Conservation (phyloP, 176 grass and related monocot genomes). For the Neostapfia colusana region DNA sequence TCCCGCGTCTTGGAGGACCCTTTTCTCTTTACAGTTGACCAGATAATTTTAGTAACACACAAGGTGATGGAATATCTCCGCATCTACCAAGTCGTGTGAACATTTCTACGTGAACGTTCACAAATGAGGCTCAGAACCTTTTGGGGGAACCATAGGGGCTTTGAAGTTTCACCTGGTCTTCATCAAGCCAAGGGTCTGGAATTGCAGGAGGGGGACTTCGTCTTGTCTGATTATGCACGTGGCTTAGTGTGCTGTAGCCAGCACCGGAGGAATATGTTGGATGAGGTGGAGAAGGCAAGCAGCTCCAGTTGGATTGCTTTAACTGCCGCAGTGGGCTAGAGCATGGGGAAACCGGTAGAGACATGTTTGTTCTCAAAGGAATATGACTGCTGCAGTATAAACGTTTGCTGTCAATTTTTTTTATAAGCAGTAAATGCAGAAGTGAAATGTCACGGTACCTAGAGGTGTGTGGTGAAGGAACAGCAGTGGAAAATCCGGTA, state of each 20-base stretch:
- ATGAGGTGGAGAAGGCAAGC: slow-evolving; percentile 77
- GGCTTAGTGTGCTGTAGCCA: slow-evolving; percentile 41
- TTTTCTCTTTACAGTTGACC: slow-evolving; percentile 35
- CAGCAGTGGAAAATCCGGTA: slow-evolving; percentile 42
- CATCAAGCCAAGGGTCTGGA: slow-evolving; percentile 59
- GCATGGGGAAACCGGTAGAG: slow-evolving; percentile 74
- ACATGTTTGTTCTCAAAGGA: slow-evolving; percentile 62
- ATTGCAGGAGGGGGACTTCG: slow-evolving; percentile 15
- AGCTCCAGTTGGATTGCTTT: slow-evolving; percentile 69
- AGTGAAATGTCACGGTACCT: slow-evolving; percentile 32
- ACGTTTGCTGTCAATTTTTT: slow-evolving; percentile 20
- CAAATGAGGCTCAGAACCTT: slow-evolving; percentile 47
- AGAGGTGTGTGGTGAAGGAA: slow-evolving; percentile 41
- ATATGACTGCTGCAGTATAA: slow-evolving; percentile 38
- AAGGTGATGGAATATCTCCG: neutral
- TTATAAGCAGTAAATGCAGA: neutral
- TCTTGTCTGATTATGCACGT: slow-evolving; percentile 46
- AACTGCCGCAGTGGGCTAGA: slow-evolving; percentile 77
- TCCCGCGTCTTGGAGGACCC: neutral
- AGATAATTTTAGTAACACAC: neutral
- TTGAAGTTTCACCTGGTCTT: slow-evolving; percentile 44
- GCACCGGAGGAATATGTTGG: slow-evolving; percentile 37
- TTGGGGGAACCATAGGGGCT: slow-evolving; percentile 69
- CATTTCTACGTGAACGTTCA: neutral
- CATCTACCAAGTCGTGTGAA: neutral